A percentile compares a stretch with the other conserved stretches of the same genome.
Evolutionary conservation across 2,329 filamentous ascomycete species (phyloP).

Genomic region (Colletotrichum tabaci): DNA sequence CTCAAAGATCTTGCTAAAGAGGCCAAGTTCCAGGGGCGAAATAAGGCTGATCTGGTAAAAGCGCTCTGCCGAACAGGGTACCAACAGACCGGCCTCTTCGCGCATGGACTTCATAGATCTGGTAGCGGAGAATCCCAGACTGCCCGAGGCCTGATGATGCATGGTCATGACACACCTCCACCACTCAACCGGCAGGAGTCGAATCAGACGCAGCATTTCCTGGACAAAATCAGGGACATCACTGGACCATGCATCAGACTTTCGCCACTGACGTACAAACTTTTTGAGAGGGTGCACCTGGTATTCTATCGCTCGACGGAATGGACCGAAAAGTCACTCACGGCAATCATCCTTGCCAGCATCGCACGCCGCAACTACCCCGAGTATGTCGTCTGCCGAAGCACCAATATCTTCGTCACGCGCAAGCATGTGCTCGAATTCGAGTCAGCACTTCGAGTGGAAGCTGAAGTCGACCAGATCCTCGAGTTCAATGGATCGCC

Average conservation of each 20-base stretch:
- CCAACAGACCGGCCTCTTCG: conserved; percentile 82
- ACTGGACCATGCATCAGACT: conserved; percentile 90
- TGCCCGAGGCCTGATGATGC: conserved; percentile 55
- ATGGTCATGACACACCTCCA: conserved; percentile 51
- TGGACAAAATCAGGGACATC: conserved; percentile 81
- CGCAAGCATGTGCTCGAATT: conserved; percentile 86
- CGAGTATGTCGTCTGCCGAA: conserved; percentile 90
- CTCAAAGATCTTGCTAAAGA: conserved; percentile 88
- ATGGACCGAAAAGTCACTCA: conserved; percentile 98
- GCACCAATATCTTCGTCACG: conserved; percentile 88
- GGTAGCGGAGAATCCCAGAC: conserved; percentile 70
- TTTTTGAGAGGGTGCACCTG: conserved; percentile 95
- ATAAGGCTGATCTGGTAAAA: conserved; percentile 83
- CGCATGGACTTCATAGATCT: conserved; percentile 75
- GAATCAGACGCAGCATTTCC: conserved; percentile 82
- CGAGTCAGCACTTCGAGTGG: conserved; percentile 86
- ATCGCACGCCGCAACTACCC: conserved; percentile 92
- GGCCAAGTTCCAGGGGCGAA: conserved; percentile 88
- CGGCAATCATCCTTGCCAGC: conserved; percentile 92
- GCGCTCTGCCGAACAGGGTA: conserved; percentile 82
- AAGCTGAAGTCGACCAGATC: conserved; percentile 85
- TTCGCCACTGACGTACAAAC: conserved; percentile 77
- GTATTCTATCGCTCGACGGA: conserved; percentile 97
- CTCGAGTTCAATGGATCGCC: conserved; percentile 84
- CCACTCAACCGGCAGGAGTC: conserved; percentile 54